phyloP scores from a whole-genome alignment of 768 basidiomycete species.

The Thelephora aurantiotincta region DNA sequence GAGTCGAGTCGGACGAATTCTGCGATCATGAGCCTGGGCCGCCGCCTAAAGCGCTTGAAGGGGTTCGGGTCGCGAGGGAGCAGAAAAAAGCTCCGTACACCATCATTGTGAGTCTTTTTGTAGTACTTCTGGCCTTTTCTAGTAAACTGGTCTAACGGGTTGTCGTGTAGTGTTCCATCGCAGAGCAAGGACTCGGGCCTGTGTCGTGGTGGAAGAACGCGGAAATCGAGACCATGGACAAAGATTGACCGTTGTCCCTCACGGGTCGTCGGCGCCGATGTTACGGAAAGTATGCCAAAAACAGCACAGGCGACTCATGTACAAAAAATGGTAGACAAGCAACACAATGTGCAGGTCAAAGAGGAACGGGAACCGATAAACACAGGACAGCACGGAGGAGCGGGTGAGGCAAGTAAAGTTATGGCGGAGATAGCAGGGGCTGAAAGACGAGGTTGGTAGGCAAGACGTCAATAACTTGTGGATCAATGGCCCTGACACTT shows the following conservation, averaged over 20 bases:
- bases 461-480: too few species aligned
- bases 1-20: slow-evolving; percentile 73
- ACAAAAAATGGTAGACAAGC: too few species aligned
- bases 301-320: too few species aligned
- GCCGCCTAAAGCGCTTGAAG: slow-evolving; percentile 51
- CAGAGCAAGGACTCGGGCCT: slow-evolving; percentile 72
- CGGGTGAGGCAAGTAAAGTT: too few species aligned
- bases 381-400: too few species aligned
- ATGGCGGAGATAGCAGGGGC: too few species aligned
- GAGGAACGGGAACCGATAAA: too few species aligned
- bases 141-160: background rate
- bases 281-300: too few species aligned
- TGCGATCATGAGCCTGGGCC: slow-evolving; percentile 81
- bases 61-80: slow-evolving; percentile 41
- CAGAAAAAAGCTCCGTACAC: slow-evolving; percentile 47
- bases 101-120: slow-evolving; percentile 37
- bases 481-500: too few species aligned
- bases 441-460: too few species aligned
- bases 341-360: too few species aligned
- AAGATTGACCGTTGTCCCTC: slow-evolving; percentile 14
- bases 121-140: background rate
- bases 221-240: slow-evolving; percentile 26
- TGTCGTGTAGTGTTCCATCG: slow-evolving; percentile 55
- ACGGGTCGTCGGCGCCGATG: too few species aligned
- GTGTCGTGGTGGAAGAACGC: slow-evolving; percentile 59